Conservation (phyloP, 2,329 filamentous ascomycete species). For the Phialophora tarda region DNA sequence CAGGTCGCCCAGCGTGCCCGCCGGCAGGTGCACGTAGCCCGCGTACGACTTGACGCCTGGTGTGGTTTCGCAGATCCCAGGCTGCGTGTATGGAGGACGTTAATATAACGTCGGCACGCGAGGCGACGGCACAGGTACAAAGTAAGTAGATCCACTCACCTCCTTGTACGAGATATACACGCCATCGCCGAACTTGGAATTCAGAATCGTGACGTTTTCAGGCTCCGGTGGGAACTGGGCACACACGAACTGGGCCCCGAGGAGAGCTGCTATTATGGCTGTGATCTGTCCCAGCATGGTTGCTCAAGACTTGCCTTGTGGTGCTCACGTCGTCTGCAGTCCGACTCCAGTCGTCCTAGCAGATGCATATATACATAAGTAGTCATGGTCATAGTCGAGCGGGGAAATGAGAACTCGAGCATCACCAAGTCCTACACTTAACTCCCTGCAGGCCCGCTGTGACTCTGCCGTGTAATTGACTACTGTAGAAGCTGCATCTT, state of each 20-base stretch:
- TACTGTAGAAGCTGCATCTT: neutral
- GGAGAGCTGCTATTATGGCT: neutral
- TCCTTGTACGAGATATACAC: slow-evolving; percentile 55
- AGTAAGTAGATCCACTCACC: slow-evolving; percentile 40
- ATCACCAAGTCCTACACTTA: neutral
- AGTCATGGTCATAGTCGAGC: too few species aligned
- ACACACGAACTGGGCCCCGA: neutral
- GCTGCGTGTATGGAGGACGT: slow-evolving; percentile 40
- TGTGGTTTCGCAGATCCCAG: slow-evolving; percentile 62
- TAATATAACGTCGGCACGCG: neutral
- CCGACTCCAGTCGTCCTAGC: neutral
- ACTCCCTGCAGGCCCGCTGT: neutral
- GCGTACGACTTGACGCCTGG: slow-evolving; percentile 62
- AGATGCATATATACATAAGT: neutral
- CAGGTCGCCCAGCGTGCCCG: slow-evolving; percentile 48
- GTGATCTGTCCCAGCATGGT: neutral
- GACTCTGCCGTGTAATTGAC: neutral
- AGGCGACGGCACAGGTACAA: neutral
- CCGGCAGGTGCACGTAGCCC: slow-evolving; percentile 64
- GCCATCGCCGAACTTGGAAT: slow-evolving; percentile 52
- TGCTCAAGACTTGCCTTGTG: neutral
- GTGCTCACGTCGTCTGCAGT: neutral
- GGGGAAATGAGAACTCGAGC: neutral
- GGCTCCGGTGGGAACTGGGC: slow-evolving; percentile 50
- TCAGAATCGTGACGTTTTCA: slow-evolving; percentile 49